Evolutionary conservation across 371 early-diverging fungal genomes (phyloP).

Genomic region (Chytridium lagenaria): DNA sequence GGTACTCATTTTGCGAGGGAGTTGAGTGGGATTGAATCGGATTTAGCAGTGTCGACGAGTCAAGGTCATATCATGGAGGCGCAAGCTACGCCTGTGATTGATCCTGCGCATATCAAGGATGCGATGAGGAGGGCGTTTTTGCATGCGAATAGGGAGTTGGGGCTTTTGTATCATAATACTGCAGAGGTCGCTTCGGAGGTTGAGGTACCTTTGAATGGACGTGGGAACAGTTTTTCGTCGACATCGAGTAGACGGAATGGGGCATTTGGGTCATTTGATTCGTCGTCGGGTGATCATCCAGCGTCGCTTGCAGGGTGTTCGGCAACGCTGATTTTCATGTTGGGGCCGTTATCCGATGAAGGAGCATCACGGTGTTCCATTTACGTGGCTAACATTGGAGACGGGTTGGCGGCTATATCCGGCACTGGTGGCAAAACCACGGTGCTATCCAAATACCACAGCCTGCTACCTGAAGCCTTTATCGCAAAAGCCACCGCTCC

Average conservation of each 20-base stretch:
- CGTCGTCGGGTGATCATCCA: constrained; percentile 13
- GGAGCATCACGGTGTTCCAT: constrained; percentile 61
- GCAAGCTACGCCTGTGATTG: constrained; percentile 11
- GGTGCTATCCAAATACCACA: constrained; percentile 66
- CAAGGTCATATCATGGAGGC: constrained; percentile 11
- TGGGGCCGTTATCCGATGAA: constrained; percentile 42
- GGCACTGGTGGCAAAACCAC: constrained; percentile 74
- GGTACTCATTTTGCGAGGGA: constrained; percentile 72
- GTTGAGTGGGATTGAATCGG: constrained; percentile 59
- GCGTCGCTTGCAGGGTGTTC: constrained; percentile 37
- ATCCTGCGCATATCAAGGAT: constrained; percentile 4
- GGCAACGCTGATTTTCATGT: constrained; percentile 76
- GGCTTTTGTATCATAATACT: not conserved
- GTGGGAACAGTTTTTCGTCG: not conserved
- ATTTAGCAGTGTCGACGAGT: constrained; percentile 37
- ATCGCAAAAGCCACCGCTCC: no score
- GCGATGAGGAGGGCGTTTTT: constrained; percentile 31
- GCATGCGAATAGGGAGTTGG: constrained; percentile 22
- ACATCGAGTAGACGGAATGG: not conserved
- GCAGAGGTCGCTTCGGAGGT: not conserved
- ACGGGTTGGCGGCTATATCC: constrained; percentile 83
- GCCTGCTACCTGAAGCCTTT: constrained; percentile 13
- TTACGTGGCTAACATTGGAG: constrained; percentile 91
- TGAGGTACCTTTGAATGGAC: no score
- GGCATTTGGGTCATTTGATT: not conserved